Percentiles rank a stretch among this genome's conserved stretches.
Evolutionary conservation across 768 basidiomycete genomes (phyloP).

Genomic region (Trametes gibbosa): DNA sequence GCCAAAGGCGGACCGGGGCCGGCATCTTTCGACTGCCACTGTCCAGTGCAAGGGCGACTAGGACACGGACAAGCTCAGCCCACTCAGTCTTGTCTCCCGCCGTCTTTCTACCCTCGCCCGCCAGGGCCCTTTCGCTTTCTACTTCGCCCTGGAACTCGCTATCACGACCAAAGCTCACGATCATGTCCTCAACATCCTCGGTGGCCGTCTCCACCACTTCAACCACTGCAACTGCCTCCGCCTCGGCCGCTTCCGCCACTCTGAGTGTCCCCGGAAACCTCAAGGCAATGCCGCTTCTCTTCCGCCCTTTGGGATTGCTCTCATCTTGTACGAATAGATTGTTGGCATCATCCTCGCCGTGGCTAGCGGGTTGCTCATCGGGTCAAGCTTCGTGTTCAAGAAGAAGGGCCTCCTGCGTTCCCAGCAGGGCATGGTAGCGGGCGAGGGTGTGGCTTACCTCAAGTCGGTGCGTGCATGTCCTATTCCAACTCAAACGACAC

Average conservation of each 20-base stretch:
- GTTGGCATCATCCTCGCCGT: slow-evolving; percentile 79
- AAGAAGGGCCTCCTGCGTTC: slow-evolving; percentile 87
- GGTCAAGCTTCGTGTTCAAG: slow-evolving; percentile 94
- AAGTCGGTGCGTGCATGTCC: slow-evolving; percentile 67
- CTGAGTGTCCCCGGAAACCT: slow-evolving; percentile 25
- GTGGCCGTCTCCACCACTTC: slow-evolving; percentile 15
- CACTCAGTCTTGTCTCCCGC: slow-evolving; percentile 7
- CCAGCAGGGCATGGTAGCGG: slow-evolving; percentile 75
- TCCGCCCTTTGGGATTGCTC: neutral
- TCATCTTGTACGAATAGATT: slow-evolving; percentile 39
- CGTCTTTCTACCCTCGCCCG: slow-evolving; percentile 3
- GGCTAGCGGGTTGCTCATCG: slow-evolving; percentile 83
- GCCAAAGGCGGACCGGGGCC: no score
- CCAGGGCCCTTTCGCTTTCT: slow-evolving; percentile 4
- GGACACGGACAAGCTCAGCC: neutral
- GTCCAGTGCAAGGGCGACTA: neutral
- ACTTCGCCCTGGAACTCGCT: slow-evolving; percentile 1
- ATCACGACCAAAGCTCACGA: slow-evolving; percentile 13
- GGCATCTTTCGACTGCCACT: no score
- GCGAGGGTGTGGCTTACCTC: slow-evolving; percentile 91
- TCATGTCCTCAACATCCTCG: slow-evolving; percentile 13
- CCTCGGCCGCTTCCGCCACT: slow-evolving; percentile 20
- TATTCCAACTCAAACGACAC: neutral
- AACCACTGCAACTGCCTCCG: slow-evolving; percentile 22
- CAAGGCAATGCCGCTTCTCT: slow-evolving; percentile 19